phyloP scores from a whole-genome alignment of 768 basidiomycete genomes.

The Tubosaeta sp. region DNA sequence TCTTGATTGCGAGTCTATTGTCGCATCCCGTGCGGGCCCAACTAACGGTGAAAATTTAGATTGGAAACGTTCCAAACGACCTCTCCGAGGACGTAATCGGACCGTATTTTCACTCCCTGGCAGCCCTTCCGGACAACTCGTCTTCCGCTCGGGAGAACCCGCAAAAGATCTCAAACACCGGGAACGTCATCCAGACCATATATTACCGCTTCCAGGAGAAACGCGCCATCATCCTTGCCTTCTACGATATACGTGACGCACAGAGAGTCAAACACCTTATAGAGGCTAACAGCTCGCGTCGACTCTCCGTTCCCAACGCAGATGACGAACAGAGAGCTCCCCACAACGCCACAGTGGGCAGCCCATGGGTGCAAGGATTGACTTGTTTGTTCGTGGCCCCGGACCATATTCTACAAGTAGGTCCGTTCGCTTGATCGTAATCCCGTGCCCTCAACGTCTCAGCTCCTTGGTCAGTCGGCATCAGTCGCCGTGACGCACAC shows the following conservation, averaged over 20 bases:
- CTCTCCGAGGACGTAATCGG: slow-evolving; percentile 29
- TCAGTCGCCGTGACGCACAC: slow-evolving; percentile 48
- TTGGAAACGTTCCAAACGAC: slow-evolving; percentile 37
- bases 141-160: slow-evolving; percentile 4
- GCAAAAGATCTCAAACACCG: slow-evolving; percentile 9
- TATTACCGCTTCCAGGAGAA: slow-evolving; percentile 48
- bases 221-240: slow-evolving; percentile 54
- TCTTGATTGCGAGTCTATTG: slow-evolving; percentile 26
- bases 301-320: not conserved
- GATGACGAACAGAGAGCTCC: slow-evolving; percentile 8
- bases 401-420: slow-evolving; percentile 44
- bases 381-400: slow-evolving; percentile 44
- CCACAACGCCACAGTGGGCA: not conserved
- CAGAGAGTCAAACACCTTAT: slow-evolving; percentile 43
- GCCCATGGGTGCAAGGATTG: slow-evolving; percentile 25
- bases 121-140: slow-evolving; percentile 13
- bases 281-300: slow-evolving; percentile 17
- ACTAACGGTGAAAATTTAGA: slow-evolving; percentile 27
- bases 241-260: slow-evolving; percentile 57
- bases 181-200: slow-evolving; percentile 49
- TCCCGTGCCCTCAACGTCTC: slow-evolving; percentile 4
- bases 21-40: not conserved
- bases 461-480: slow-evolving; percentile 49
- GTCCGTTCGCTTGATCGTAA: slow-evolving; percentile 9
- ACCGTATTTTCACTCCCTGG: slow-evolving; percentile 28